Conservation (phyloP, 768 basidiomycete species). For the Collybiopsis luxurians region DNA sequence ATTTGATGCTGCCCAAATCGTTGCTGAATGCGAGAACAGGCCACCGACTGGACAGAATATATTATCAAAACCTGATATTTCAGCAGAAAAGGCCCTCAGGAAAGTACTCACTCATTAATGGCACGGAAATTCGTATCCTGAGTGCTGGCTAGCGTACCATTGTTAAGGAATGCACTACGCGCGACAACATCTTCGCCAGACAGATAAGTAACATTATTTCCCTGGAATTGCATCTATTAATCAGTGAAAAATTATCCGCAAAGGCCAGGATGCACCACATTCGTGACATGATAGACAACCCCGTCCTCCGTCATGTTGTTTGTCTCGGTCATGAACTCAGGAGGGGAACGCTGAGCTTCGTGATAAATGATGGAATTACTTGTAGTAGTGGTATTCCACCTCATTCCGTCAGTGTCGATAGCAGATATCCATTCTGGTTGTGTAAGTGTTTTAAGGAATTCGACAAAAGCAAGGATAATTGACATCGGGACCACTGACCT, state of each 20-base stretch:
- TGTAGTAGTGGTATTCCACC: slow-evolving; percentile 47
- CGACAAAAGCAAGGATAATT: too few species aligned
- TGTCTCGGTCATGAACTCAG: slow-evolving; percentile 37
- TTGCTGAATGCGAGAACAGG: slow-evolving; percentile 42
- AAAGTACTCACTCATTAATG: slow-evolving; percentile 17
- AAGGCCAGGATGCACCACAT: slow-evolving; percentile 22
- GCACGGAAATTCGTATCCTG: slow-evolving; percentile 38
- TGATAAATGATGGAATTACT: slow-evolving; percentile 36
- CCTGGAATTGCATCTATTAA: not conserved
- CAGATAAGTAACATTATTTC: slow-evolving; percentile 31
- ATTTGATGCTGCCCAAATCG: slow-evolving; percentile 32
- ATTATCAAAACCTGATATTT: not conserved
- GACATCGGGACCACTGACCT: slow-evolving; percentile 5
- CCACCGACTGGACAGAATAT: slow-evolving; percentile 29
- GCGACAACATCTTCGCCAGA: slow-evolving; percentile 38
- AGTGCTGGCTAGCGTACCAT: slow-evolving; percentile 32
- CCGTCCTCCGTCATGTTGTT: slow-evolving; percentile 44
- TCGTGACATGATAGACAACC: slow-evolving; percentile 34
- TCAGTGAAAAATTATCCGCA: not conserved
- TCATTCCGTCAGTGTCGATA: slow-evolving; percentile 27
- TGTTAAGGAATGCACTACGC: slow-evolving; percentile 38
- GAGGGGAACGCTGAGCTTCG: slow-evolving; percentile 33
- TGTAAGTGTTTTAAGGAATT: not conserved
- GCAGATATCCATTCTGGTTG: slow-evolving; percentile 33
- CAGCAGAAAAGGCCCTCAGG: not conserved